Evolutionary conservation across 2,329 filamentous ascomycete species (phyloP).

Genomic region (Rhynchosporium secalis): DNA sequence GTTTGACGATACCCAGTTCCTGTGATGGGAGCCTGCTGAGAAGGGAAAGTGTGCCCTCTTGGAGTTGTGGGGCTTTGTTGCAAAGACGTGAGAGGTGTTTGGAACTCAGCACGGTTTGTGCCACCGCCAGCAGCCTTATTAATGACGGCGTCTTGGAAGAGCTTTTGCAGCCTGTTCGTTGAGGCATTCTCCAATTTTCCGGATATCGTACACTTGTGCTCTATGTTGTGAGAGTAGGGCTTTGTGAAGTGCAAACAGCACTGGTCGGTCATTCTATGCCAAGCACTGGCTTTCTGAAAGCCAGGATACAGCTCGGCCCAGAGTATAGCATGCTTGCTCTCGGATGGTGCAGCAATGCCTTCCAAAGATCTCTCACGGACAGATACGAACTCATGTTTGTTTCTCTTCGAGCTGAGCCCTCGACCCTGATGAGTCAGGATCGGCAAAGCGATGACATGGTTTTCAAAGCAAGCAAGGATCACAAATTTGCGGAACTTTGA

Average conservation of each 20-base stretch:
- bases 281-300: background rate
- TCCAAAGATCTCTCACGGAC: background rate
- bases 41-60: background rate
- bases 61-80: background rate
- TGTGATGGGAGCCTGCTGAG: background rate
- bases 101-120: background rate
- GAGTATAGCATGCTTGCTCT: background rate
- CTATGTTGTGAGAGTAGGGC: constrained; percentile 8
- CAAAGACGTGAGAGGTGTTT: background rate
- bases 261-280: constrained; percentile 5
- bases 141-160: background rate
- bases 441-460: constrained; percentile 4
- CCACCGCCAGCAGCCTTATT: background rate
- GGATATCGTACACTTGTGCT: constrained; percentile 2
- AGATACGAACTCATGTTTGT: constrained; percentile 8
- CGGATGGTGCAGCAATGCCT: background rate
- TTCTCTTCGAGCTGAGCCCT: background rate
- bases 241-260: constrained; percentile 1
- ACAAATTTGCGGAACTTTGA: constrained; percentile 15
- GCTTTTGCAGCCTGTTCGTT: background rate
- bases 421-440: constrained; percentile 7
- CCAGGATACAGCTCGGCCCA: background rate
- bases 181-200: background rate
- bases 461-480: background rate
- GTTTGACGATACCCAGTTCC: background rate